A percentile compares a stretch with the other conserved stretches of the same genome.
Evolutionary conservation across 768 basidiomycete genomes (phyloP).

Genomic region (Cubamyces sp.): DNA sequence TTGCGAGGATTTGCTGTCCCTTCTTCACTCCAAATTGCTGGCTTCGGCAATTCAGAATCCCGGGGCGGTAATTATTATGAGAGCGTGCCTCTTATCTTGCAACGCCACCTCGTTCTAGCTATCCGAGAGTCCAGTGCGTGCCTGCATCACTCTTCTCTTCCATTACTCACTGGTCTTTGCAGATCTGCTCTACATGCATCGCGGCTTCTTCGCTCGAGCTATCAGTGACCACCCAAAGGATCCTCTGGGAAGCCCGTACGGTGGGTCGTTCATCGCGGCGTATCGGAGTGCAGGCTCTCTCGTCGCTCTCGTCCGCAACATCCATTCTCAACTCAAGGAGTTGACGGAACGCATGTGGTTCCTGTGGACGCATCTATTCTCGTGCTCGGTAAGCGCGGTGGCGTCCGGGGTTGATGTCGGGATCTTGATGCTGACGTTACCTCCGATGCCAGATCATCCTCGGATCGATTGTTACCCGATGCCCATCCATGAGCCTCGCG

Average conservation of each 20-base stretch:
- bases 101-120: conserved; percentile 66
- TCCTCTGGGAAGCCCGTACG: conserved; percentile 72
- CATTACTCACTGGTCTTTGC: background rate
- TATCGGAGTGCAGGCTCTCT: conserved; percentile 70
- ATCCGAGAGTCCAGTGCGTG: conserved; percentile 68
- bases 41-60: conserved; percentile 50
- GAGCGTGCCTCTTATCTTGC: conserved; percentile 63
- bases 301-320: conserved; percentile 67
- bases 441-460: conserved; percentile 57
- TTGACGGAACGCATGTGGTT: conserved; percentile 77
- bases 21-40: conserved; percentile 63
- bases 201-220: conserved; percentile 74
- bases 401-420: background rate
- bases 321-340: conserved; percentile 67
- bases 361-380: conserved; percentile 72
- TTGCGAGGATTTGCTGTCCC: conserved; percentile 67
- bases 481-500: conserved; percentile 65
- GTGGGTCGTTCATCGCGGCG: conserved; percentile 68
- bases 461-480: conserved; percentile 68
- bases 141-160: background rate
- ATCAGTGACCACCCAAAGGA: conserved; percentile 65
- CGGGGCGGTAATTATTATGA: conserved; percentile 35
- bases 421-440: background rate
- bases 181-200: conserved; percentile 77
- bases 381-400: conserved; percentile 55